Evolutionary conservation across 768 basidiomycete genomes (phyloP), one percentile per base, ranked within the genome.

Genomic region (Megacollybia marginata): DNA sequence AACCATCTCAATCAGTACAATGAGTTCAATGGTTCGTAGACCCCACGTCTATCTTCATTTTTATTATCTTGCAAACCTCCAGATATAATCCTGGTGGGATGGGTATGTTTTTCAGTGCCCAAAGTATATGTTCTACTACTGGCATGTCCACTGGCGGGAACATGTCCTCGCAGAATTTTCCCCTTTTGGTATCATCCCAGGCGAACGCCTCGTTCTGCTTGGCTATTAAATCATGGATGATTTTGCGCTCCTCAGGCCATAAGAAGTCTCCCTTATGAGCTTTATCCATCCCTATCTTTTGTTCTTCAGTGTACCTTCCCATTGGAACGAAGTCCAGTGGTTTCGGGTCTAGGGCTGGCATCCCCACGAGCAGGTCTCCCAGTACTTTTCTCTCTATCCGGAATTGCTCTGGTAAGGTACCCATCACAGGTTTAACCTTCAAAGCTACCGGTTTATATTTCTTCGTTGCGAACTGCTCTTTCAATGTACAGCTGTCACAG

Each of bases 401-500:
- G 40, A 56, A 59, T n/a, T 59, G 10, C 6, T 57, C 51, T 1
- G 60, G 62, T 15, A 60, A 40, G 0, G 16, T 44, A 4, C 48
- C 53, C 0, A 51, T 42, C 0, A 60, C 42, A 0, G 62, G 62
- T 7, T 50, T 46, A 4, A 59, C 47, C 16, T 57, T 50, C 16
- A 50, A 40, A 0, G 55, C 55, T 1, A 63, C 60, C 0, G 52
- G 54, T 33, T 62, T 62, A 43, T 62, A 62, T 34, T 57, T 62
- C 48, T 54, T 57, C 28, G 48, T 53, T 0, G 48, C 19, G 7
- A 19, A 19, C 38, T 40, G 15, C 15, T 15, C 15, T 40, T 40
- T 8, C 15, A 40, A 2, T 5, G 38, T 4, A 40, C 19, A 40
- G 38, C 5, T 8, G 2, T 15, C 4, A 40, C 15, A 19, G 4